Conservation (phyloP, 2,329 filamentous ascomycete species). For the Anthostomella pinea region DNA sequence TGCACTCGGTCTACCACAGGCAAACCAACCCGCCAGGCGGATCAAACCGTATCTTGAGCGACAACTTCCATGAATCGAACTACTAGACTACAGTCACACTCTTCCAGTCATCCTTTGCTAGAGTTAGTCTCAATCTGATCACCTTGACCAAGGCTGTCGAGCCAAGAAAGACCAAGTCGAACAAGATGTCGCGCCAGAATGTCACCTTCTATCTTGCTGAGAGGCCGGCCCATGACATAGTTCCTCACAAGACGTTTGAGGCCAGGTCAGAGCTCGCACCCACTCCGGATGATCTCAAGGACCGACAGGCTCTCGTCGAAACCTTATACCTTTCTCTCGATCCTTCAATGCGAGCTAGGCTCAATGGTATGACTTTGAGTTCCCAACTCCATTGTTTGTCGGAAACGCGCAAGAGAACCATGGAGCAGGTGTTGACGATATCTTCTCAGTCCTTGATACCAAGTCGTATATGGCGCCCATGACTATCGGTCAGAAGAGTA, state of each 20-base stretch:
- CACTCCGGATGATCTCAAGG: slow-evolving; percentile 39
- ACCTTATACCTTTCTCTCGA: slow-evolving; percentile 57
- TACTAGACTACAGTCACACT: too few species aligned
- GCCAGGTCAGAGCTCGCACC: slow-evolving; percentile 18
- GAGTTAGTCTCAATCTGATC: too few species aligned
- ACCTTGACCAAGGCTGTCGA: too few species aligned
- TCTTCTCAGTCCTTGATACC: slow-evolving; percentile 7
- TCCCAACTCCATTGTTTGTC: neutral
- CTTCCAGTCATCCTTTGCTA: too few species aligned
- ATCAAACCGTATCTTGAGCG: too few species aligned
- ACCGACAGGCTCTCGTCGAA: slow-evolving; percentile 52
- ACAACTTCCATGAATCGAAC: too few species aligned
- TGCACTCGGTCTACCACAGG: too few species aligned
- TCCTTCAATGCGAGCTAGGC: slow-evolving; percentile 63
- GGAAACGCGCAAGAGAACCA: too few species aligned
- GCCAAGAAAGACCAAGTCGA: too few species aligned
- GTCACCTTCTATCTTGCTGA: slow-evolving; percentile 5
- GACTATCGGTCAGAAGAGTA: slow-evolving; percentile 45
- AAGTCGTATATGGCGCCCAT: slow-evolving; percentile 58
- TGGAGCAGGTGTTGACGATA: neutral
- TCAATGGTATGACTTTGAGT: slow-evolving; percentile 39
- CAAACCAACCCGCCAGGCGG: too few species aligned
- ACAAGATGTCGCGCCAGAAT: too few species aligned
- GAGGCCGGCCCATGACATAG: slow-evolving; percentile 2
- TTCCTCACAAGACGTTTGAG: slow-evolving; percentile 5